phyloP scores from a whole-genome alignment of 306 rosid genomes.

The Fragaria nilgerrensis region DNA sequence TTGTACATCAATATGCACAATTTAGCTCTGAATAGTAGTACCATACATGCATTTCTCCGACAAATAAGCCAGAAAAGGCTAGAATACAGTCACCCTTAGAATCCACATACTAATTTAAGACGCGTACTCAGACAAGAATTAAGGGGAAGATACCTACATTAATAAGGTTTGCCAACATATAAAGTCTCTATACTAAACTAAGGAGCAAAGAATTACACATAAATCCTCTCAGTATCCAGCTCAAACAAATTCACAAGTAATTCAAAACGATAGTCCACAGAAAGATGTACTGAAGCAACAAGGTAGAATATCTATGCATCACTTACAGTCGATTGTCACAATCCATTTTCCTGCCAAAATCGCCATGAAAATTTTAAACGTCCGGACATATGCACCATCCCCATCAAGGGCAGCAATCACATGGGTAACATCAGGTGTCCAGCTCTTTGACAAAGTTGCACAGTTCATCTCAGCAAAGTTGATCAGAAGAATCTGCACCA shows the following conservation, averaged over 20 bases:
- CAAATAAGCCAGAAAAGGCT: neutral
- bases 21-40: neutral
- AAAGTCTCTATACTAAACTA: neutral
- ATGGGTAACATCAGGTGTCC: constrained; percentile 80
- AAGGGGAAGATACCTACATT: neutral
- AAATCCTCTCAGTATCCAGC: neutral
- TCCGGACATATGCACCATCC: constrained; percentile 81
- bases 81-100: neutral
- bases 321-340: constrained; percentile 79
- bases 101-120: neutral
- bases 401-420: constrained; percentile 77
- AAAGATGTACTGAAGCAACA: neutral
- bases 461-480: constrained; percentile 56
- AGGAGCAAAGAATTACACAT: neutral
- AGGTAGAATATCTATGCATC: neutral
- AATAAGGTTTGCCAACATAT: neutral
- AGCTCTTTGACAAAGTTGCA: constrained; percentile 61
- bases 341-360: constrained; percentile 81
- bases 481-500: constrained; percentile 54
- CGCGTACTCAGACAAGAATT: neutral
- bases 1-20: neutral
- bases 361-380: constrained; percentile 79
- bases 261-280: neutral
- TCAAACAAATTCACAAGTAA: neutral
- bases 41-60: neutral